Percentiles rank a stretch among this genome's conserved stretches.
Evolutionary conservation across 352 stramenopile genomes (phyloP).

Genomic region (Phytopythium chamaehyphon): DNA sequence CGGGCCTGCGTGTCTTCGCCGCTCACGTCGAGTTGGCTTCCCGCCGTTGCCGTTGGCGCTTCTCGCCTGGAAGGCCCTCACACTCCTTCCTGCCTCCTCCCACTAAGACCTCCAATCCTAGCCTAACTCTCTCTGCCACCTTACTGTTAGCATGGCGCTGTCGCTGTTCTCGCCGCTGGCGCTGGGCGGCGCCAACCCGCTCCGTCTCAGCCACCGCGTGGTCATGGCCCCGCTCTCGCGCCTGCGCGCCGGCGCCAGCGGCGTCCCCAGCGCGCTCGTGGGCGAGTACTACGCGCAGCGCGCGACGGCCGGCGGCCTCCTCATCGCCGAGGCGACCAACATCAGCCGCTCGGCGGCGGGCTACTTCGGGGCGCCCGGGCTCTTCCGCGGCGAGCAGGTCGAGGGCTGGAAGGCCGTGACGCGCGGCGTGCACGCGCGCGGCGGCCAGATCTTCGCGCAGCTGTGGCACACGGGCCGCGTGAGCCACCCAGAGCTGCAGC

Average conservation of each 20-base stretch:
- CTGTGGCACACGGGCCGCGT: constrained; percentile 83
- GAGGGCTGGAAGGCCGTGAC: constrained; percentile 55
- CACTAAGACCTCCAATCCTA: not conserved
- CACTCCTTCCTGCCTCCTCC: not conserved
- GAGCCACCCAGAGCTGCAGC: constrained; percentile 57
- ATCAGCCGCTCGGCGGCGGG: constrained; percentile 34
- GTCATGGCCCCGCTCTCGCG: constrained; percentile 66
- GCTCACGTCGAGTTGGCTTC: too few species aligned
- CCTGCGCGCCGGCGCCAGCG: constrained; percentile 24
- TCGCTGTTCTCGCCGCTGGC: constrained; percentile 41
- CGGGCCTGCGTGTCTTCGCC: too few species aligned
- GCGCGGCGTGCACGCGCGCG: constrained; percentile 67
- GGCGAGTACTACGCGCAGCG: constrained; percentile 65
- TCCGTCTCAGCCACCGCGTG: constrained; percentile 49
- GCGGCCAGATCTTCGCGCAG: constrained; percentile 75
- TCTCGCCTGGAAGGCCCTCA: too few species aligned
- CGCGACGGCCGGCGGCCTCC: constrained; percentile 42
- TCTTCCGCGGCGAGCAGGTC: constrained; percentile 45
- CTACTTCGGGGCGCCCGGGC: constrained; percentile 42
- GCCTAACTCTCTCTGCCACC: not conserved
- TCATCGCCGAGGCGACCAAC: constrained; percentile 60
- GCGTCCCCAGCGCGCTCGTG: constrained; percentile 32
- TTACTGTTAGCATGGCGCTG: constrained; percentile 10
- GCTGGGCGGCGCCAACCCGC: constrained; percentile 32
- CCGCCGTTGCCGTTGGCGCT: too few species aligned